phyloP scores from a whole-genome alignment of 345 rosid genomes.

The Salix viminalis region DNA sequence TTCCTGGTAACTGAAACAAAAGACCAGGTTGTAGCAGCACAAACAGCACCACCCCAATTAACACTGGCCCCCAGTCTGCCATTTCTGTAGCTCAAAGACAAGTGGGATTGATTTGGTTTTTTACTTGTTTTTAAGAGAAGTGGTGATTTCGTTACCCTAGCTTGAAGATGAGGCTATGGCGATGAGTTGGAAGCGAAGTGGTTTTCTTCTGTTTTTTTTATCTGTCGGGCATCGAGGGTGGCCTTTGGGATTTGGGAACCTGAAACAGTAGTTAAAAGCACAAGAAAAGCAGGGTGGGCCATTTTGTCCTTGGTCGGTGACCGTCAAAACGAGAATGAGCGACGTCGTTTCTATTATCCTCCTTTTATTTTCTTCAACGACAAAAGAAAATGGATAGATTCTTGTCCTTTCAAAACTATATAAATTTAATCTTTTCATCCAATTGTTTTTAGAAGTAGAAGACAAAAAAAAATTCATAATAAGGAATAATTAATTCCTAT shows the following conservation, averaged over 20 bases:
- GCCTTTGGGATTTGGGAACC: background rate
- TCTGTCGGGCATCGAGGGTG: background rate
- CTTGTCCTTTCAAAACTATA: too few species aligned
- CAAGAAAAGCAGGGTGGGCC: too few species aligned
- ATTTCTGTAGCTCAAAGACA: slow-evolving; percentile 19
- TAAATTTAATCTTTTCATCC: too few species aligned
- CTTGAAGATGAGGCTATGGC: background rate
- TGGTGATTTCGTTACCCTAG: background rate
- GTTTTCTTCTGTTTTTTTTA: background rate
- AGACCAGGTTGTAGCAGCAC: slow-evolving; percentile 84
- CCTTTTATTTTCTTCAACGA: too few species aligned
- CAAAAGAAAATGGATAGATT: too few species aligned
- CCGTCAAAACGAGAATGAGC: background rate
- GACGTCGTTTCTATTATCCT: too few species aligned
- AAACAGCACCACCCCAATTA: slow-evolving; percentile 78
- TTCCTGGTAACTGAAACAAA: slow-evolving; percentile 69
- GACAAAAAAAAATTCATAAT: too few species aligned
- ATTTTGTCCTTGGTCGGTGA: background rate
- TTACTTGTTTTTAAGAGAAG: background rate
- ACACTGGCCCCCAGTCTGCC: slow-evolving; percentile 96
- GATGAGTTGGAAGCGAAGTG: background rate
- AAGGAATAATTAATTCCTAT: too few species aligned
- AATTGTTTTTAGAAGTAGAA: too few species aligned
- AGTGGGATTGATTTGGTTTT: background rate
- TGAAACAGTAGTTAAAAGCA: background rate